Percentiles rank a stretch among this genome's conserved stretches.
These are phyloP conservation scores for Lepidium aucheri DNA, from an alignment of 345 rosid genomes.

Conservation along the genomic window DNA sequence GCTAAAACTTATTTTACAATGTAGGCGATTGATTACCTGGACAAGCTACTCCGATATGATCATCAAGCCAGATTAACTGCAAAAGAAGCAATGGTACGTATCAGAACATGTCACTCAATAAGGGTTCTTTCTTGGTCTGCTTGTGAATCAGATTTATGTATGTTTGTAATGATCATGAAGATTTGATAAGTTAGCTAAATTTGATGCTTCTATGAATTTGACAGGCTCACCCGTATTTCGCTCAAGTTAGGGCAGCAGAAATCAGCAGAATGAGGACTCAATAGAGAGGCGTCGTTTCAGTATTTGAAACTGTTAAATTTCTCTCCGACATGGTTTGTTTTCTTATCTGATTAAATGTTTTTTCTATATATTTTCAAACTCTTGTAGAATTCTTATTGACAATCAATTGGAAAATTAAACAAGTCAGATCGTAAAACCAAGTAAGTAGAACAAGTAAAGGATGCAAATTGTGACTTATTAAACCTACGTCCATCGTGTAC, in stretches of 20 bases:
- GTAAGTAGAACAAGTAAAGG: too few relatives aligned
- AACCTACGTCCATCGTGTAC: not conserved
- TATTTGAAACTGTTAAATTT: not conserved
- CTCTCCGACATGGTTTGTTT: not conserved
- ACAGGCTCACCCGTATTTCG: slow-evolving; percentile 82
- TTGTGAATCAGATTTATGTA: not conserved
- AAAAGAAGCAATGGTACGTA: slow-evolving; percentile 86
- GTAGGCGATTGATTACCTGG: slow-evolving; percentile 94
- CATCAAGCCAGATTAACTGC: slow-evolving; percentile 96
- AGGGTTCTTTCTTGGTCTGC: not conserved
- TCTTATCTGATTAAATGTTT: too few relatives aligned
- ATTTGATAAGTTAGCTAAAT: not conserved
- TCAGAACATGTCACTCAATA: not conserved
- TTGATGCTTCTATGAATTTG: not conserved
- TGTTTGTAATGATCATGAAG: not conserved
- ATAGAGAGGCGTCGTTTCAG: slow-evolving; percentile 5
- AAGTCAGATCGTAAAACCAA: too few relatives aligned
- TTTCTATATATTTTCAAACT: too few relatives aligned
- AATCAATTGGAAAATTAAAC: too few relatives aligned
- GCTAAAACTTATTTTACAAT: not conserved
- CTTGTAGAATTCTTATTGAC: too few relatives aligned
- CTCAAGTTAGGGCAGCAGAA: slow-evolving; percentile 95
- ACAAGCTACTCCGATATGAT: slow-evolving; percentile 87
- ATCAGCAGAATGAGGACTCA: slow-evolving; percentile 71
- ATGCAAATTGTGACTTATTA: too few relatives aligned